phyloP scores from a whole-genome alignment of 2,329 filamentous ascomycete genomes.

The Fusarium proliferatum region DNA sequence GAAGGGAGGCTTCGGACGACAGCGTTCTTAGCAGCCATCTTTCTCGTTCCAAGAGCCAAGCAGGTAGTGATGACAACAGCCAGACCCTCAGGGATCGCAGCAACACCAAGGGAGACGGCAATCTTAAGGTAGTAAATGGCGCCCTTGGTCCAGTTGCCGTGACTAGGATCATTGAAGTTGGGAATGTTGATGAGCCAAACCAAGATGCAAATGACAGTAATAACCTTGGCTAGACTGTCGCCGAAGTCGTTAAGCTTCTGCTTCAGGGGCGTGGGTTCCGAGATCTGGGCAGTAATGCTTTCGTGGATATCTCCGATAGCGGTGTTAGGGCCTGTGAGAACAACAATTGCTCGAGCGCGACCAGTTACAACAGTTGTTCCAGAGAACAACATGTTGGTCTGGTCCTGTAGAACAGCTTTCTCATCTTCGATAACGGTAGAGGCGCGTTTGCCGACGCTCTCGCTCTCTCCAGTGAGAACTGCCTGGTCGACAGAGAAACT shows the following conservation, averaged over 20 bases:
- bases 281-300: slow-evolving; percentile 98
- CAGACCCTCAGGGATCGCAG: slow-evolving; percentile 96
- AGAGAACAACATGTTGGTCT: slow-evolving; percentile 97
- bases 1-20: slow-evolving; percentile 96
- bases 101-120: slow-evolving; percentile 96
- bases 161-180: slow-evolving; percentile 94
- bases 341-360: slow-evolving; percentile 90
- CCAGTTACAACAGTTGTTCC: slow-evolving; percentile 97
- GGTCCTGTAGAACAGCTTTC: slow-evolving; percentile 95
- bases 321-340: slow-evolving; percentile 87
- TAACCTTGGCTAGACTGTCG: slow-evolving; percentile 95
- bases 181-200: slow-evolving; percentile 99
- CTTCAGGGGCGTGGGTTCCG: slow-evolving; percentile 95
- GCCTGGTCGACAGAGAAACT: slow-evolving; percentile 97
- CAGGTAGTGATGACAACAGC: slow-evolving; percentile 99
- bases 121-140: slow-evolving; percentile 99
- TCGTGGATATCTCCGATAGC: slow-evolving; percentile 99
- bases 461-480: slow-evolving; percentile 95
- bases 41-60: slow-evolving; percentile 92
- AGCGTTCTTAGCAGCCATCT: slow-evolving; percentile 99
- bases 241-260: slow-evolving; percentile 99
- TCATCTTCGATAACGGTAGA: slow-evolving; percentile 74
- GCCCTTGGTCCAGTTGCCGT: slow-evolving; percentile 94
- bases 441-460: slow-evolving; percentile 91
- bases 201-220: slow-evolving; percentile 93